phyloP scores from a whole-genome alignment of 768 basidiomycete genomes.

The Infundibulicybe gibba region DNA sequence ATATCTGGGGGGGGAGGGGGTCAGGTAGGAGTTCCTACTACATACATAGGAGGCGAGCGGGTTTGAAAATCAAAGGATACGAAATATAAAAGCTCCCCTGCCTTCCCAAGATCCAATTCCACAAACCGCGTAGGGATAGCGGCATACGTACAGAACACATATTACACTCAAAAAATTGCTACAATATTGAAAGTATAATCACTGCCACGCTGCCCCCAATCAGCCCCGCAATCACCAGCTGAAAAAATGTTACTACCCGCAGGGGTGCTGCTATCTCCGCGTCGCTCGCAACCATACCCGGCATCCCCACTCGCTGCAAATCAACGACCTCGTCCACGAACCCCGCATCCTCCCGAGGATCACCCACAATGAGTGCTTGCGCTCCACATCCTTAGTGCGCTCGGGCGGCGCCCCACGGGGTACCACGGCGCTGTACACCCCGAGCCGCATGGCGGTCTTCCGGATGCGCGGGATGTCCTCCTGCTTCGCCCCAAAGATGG shows the following conservation, averaged over 20 bases:
- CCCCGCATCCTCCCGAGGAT: conserved; percentile 22
- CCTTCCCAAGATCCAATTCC: no score
- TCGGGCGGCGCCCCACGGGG: conserved; percentile 8
- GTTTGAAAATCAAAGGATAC: no score
- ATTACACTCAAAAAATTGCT: not conserved
- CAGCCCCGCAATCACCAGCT: conserved; percentile 12
- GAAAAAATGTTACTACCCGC: conserved; percentile 10
- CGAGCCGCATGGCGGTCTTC: conserved; percentile 12
- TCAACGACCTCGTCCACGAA: conserved; percentile 23
- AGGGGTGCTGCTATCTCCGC: conserved; percentile 7
- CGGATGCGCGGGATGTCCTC: no score
- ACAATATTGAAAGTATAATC: conserved; percentile 8
- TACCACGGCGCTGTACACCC: conserved; percentile 25
- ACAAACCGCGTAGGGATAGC: no score
- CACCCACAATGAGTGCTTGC: conserved; percentile 26
- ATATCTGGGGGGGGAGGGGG: no score
- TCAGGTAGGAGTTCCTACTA: no score
- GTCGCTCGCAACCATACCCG: conserved; percentile 11
- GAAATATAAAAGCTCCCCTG: no score
- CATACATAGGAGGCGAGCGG: no score
- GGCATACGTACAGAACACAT: no score
- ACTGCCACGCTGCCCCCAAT: conserved; percentile 11
- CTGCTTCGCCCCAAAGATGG: no score
- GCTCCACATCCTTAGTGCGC: conserved; percentile 2
- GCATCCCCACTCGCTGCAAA: conserved; percentile 16